These are phyloP conservation scores for Lachnellula hyalina DNA, from an alignment of 2,329 filamentous ascomycete species.

Conservation along the genomic window DNA sequence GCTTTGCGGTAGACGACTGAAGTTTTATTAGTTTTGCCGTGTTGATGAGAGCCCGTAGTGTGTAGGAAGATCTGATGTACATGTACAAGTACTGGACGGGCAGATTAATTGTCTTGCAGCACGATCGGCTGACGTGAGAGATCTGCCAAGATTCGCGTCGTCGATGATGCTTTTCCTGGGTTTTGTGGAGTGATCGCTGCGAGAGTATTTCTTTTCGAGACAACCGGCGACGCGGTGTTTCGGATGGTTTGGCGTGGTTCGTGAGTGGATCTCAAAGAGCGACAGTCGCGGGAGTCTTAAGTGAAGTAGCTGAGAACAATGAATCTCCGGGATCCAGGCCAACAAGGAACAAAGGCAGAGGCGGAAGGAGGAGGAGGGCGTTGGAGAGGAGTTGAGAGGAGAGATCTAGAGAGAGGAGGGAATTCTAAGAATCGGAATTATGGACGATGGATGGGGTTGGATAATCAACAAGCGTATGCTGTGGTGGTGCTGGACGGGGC, in stretches of 20 bases:
- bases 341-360: background rate
- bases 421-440: background rate
- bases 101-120: background rate
- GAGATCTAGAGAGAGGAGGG: background rate
- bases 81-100: background rate
- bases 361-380: background rate
- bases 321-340: background rate
- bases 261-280: background rate
- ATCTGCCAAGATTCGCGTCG: conserved; percentile 7
- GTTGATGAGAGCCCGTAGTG: too few species aligned
- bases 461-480: background rate
- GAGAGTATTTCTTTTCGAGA: conserved; percentile 2
- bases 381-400: background rate
- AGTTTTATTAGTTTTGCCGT: too few species aligned
- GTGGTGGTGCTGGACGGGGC: background rate
- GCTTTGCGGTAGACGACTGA: background rate
- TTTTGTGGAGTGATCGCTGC: conserved; percentile 8
- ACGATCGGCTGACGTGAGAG: conserved; percentile 3
- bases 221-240: conserved; percentile 12
- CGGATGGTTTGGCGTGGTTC: background rate
- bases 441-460: background rate
- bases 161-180: conserved; percentile 7
- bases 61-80: too few species aligned
- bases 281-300: background rate
- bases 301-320: background rate